These are phyloP conservation scores for Sclerotinia spermophila DNA, from an alignment of 2,329 filamentous ascomycete species.

Conservation along the genomic window DNA sequence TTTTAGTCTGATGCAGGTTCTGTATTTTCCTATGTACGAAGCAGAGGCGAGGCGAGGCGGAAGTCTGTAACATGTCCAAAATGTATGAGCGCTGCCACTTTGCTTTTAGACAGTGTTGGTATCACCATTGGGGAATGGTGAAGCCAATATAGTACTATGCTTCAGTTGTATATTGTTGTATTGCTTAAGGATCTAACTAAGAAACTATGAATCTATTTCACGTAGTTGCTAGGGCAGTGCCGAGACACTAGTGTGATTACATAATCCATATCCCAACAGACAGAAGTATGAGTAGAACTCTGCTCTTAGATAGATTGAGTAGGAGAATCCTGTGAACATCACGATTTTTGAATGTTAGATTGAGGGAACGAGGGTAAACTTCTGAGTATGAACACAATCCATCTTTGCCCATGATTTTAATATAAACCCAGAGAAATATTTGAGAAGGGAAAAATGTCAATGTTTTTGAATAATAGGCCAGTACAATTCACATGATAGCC, in stretches of 20 bases:
- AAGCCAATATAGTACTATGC: too few relatives aligned
- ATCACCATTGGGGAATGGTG: too few relatives aligned
- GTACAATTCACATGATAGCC: neutral
- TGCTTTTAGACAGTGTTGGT: too few relatives aligned
- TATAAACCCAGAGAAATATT: neutral
- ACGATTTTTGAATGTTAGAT: neutral
- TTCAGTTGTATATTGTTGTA: too few relatives aligned
- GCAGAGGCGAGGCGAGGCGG: neutral
- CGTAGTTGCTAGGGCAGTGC: too few relatives aligned
- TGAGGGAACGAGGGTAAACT: neutral
- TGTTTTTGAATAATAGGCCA: neutral
- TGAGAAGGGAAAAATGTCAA: neutral
- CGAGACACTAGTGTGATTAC: too few relatives aligned
- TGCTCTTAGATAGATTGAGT: neutral
- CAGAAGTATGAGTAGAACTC: rapidly evolving
- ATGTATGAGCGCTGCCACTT: neutral
- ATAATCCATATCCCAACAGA: too few relatives aligned
- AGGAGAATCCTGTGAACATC: neutral
- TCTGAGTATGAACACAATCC: neutral
- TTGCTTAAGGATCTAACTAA: too few relatives aligned
- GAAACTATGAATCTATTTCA: too few relatives aligned
- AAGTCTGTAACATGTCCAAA: neutral
- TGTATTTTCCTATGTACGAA: neutral
- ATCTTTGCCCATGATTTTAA: too few relatives aligned
- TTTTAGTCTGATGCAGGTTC: too few relatives aligned